These are phyloP conservation scores for Uromyces viciae-fabae DNA, from an alignment of 1,284 basidiomycete species.

Conservation along the genomic window DNA sequence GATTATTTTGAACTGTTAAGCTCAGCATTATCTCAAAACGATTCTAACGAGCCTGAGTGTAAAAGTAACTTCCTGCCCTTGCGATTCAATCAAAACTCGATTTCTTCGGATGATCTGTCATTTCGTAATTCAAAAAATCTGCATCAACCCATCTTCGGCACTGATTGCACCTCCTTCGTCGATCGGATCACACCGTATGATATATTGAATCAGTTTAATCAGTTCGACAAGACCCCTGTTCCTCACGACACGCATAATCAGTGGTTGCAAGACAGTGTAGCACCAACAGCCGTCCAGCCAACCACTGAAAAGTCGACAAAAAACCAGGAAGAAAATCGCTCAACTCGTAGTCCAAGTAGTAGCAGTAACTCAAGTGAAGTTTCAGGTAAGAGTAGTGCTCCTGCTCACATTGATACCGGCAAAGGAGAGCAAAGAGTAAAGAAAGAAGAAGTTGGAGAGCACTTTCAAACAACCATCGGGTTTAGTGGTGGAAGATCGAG, in stretches of 20 bases:
- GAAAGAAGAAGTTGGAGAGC: not conserved
- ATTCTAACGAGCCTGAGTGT: not conserved
- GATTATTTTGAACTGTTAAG: not conserved
- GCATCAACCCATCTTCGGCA: not conserved
- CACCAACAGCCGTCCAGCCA: not conserved
- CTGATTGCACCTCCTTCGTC: not conserved
- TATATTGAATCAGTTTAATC: not conserved
- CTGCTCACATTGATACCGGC: not conserved
- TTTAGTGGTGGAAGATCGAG: conserved; percentile 31
- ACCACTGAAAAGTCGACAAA: not conserved
- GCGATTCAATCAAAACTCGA: not conserved
- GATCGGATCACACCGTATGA: conserved; percentile 1
- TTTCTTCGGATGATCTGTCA: not conserved
- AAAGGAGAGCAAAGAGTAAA: not conserved
- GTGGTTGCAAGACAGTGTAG: conserved; percentile 18
- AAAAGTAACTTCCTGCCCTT: not conserved
- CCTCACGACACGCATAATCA: not conserved
- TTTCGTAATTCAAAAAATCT: not conserved
- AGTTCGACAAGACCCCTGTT: not conserved
- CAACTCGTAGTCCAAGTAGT: not conserved
- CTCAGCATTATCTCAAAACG: not conserved
- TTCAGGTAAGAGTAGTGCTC: not conserved
- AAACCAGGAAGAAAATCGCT: not conserved
- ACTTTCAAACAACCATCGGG: not conserved
- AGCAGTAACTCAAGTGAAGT: conserved; percentile 18